Evolutionary conservation across 2,329 filamentous ascomycete genomes (phyloP), one percentile per base, ranked within the genome.

Genomic region (Davidsoniella neocaledoniae): DNA sequence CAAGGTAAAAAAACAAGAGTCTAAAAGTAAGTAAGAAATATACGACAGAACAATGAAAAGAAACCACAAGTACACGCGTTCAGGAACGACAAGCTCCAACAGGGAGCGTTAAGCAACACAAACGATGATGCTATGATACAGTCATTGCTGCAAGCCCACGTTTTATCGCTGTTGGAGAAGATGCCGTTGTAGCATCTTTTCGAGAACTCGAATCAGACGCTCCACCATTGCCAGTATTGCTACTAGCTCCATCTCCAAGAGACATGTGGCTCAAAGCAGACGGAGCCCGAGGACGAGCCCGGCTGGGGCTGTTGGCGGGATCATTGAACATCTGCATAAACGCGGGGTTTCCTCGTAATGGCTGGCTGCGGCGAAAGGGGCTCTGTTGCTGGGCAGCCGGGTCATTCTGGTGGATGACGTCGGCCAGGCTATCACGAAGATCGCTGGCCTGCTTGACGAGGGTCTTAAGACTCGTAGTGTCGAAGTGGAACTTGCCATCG

Each of bases 281-380:
- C 14, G 44, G 44, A 4, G 44, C 44, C 17, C 44, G 44, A 4
- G 44, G 44, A 1, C 44, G 44, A 25, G 14, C 25, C 12, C 44
- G 44, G 36, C 33, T 46, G n/a, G 44, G 44, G 4, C 44, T 46
- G 19, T 33, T 39, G 0, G 69, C 68, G 1, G 77, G 76, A 42
- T 80, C 76, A 8, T 77, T 75, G 56, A 82, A 82, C 37, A 82
- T 76, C 21, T 74, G 67, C 2, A 76, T 81, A 54, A 82, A 82
- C 1, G 78, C 77, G n/a, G 78, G 78, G 57, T 76, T 81, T 39
- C 46, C 46, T 23, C 42, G 25, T 8, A 17, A 23, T 16, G 37
- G 36, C 25, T 43, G 67, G 62, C 7, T 66, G 67, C 2, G 76
- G 76, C 57, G 72, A 79, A 53, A 48, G 8, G 52, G 48, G 21